Conservation (phyloP, 257 asterid species). For the Ligustrum vulgare region DNA sequence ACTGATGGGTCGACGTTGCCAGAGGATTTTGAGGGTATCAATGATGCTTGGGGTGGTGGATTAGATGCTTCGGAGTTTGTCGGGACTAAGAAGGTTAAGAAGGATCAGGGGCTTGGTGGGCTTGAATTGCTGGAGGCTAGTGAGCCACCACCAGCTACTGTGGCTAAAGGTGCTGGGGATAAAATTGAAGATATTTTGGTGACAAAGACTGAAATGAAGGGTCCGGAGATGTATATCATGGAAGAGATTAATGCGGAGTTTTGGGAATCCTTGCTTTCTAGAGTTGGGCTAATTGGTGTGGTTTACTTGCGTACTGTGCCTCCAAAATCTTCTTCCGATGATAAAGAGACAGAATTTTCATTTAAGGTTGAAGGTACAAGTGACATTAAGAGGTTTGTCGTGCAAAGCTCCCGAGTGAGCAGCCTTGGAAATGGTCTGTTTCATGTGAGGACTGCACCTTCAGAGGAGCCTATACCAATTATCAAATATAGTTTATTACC, state of each 20-base stretch:
- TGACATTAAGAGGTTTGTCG: slow-evolving; percentile 68
- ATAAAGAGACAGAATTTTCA: slow-evolving; percentile 80
- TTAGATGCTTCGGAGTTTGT: slow-evolving; percentile 93
- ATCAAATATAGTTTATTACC: slow-evolving; percentile 75
- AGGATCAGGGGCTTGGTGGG: slow-evolving; percentile 90
- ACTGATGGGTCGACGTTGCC: slow-evolving; percentile 73
- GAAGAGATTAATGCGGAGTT: slow-evolving; percentile 92
- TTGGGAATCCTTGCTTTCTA: slow-evolving; percentile 83
- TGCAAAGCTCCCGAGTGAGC: slow-evolving; percentile 73
- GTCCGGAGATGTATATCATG: slow-evolving; percentile 85
- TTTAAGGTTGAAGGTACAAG: slow-evolving; percentile 79
- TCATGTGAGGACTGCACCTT: slow-evolving; percentile 76
- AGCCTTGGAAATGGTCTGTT: slow-evolving; percentile 81
- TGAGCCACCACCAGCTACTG: slow-evolving; percentile 66
- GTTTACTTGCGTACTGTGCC: slow-evolving; percentile 74
- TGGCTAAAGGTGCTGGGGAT: slow-evolving; percentile 56
- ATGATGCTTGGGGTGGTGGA: slow-evolving; percentile 98
- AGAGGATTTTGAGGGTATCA: slow-evolving; percentile 93
- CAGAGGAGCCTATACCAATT: slow-evolving; percentile 73
- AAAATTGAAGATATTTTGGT: slow-evolving; percentile 82
- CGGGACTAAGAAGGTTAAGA: slow-evolving; percentile 75
- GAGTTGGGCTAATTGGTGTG: slow-evolving; percentile 80
- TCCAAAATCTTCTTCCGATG: slow-evolving; percentile 54
- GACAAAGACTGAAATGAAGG: slow-evolving; percentile 81
- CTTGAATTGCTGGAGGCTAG: slow-evolving; percentile 80